Percentiles rank a stretch among this genome's conserved stretches.
These are phyloP conservation scores for Cyclanthera cordifolia DNA, from an alignment of 306 rosid species.

Conservation along the genomic window DNA sequence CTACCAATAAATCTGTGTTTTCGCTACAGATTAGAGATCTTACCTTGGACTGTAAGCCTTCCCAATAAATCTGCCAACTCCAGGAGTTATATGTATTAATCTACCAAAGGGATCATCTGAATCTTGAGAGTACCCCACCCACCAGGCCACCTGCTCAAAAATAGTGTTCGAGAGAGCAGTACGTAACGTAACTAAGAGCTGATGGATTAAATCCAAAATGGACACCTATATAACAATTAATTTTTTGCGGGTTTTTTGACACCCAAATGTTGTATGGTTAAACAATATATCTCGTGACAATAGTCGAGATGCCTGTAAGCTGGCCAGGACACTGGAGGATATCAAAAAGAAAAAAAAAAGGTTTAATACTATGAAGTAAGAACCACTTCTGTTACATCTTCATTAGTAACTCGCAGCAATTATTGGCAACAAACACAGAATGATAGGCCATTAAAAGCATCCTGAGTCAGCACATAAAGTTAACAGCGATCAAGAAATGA, in stretches of 20 bases:
- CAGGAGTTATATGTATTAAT: conserved; percentile 65
- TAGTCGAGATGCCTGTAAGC: no score
- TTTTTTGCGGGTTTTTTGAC: no score
- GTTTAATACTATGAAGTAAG: neutral
- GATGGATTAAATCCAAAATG: no score
- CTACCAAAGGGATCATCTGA: conserved; percentile 85
- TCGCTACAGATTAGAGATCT: neutral
- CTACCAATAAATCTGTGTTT: no score
- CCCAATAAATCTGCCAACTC: conserved; percentile 79
- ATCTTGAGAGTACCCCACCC: conserved; percentile 89
- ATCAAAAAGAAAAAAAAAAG: no score
- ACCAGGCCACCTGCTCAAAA: conserved; percentile 86
- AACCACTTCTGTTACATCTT: neutral
- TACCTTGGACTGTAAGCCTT: conserved; percentile 82
- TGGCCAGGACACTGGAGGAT: no score
- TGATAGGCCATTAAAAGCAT: neutral
- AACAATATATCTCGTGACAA: no score
- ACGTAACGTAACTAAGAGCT: no score
- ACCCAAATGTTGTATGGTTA: no score
- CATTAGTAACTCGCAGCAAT: neutral
- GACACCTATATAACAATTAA: no score
- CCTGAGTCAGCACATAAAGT: conserved; percentile 2
- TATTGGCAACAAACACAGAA: neutral
- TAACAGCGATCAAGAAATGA: neutral
- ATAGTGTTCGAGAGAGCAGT: neutral